Evolutionary conservation across 768 basidiomycete species (phyloP), one percentile per base, ranked within the genome.

Genomic region (Harrya chromipes): DNA sequence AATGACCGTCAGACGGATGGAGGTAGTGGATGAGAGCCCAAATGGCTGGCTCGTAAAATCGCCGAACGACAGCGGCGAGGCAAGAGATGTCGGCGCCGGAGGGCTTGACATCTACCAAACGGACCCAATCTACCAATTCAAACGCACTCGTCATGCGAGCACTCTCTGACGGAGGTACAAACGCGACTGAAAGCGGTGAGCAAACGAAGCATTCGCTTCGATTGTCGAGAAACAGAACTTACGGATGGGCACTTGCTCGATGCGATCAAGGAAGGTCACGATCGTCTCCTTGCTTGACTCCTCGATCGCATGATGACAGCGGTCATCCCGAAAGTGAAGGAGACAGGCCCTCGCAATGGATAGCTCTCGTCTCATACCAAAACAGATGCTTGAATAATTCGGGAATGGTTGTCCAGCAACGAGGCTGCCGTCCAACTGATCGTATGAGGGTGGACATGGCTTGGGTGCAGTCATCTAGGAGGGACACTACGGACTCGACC

Each of bases 381-480:
- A 52, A 13, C 57, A 65, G 8, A 77, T 58, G 10, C 63, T 58
- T 4, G 73, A 66, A 26, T 67, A 61, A 29, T 73, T 59, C 7
- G 63, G 45, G 44, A 70, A 74, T 16, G 75, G 49, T 3, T 62
- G 56, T 8, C 67, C 64, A 0, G 44, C 36, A 10, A 53, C 46
- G 3, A 78, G 40, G 24, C 72, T 57, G 4, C 45, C 52, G 17
- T 76, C 71, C 0, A 86, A 33, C 48, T 70, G 77, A 27, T 55
- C 52, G 4, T 4, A 48, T 47, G 19, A 82, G 61, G 0, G 66
- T 59, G 6, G 76, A 64, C 53, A 84, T 67, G 19, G 84, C 84
- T 58, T 97, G 84, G 3, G 88, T 74, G 60, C 92, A 23, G 3
- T 23, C 91, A 55, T 97, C 94, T 12, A 97, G 58, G 70, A 97